Base-by-base conservation (phyloP, 2,329 filamentous ascomycete genomes). In the Parastagonospora avenae region DNA sequence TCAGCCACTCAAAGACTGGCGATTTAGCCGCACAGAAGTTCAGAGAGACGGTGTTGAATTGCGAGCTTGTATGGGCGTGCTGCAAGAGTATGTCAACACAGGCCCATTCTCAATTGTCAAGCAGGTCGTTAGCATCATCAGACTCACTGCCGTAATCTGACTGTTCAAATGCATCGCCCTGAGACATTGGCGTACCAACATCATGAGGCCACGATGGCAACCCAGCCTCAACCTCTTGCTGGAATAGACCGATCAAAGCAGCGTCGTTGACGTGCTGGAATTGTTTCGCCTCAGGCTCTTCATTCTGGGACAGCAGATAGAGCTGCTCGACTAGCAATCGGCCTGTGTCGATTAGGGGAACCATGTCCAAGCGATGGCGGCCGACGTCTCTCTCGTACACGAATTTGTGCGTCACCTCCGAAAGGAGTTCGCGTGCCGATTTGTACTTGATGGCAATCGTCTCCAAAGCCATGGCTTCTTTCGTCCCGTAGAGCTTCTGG, bases 111-210 rank as follows among this genome's bases (percentile, higher is more conserved):
- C 49, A 54, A 35, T 61, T 52, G 4, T 64, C 65, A 55, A 61
- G 55, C 8, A 64, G 50, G 14, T 71, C 64, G 19, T 59, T 52
- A 29, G 46, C 62, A 14, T 66, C 60, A 49, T 72, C 70, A 41
- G 71, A 74, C 57, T 74, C 70, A 64, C 66, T 72, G 8, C 63
- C 69, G 59, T 71, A 73, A 48, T 73, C 70, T 4, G 70, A 73
- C n/a, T 68, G 63, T 32, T 72, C 70, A 39, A 67, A 70, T 4
- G 59, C 48, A 35, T 71, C 71, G 7, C 55, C 68, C 30, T 64
- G 57, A 7, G 69, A 71, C 10, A 67, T 54, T n/a, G 63, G 59
- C 9, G 65, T 64, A 19, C 55, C 60, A n/a, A 66, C 61, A 12
- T 72, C 71, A 15, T 60, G 48, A 15, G 62, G 54, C 60, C 69